Base-by-base conservation (phyloP, 2,329 filamentous ascomycete species). In the Diaporthe ampelina region DNA sequence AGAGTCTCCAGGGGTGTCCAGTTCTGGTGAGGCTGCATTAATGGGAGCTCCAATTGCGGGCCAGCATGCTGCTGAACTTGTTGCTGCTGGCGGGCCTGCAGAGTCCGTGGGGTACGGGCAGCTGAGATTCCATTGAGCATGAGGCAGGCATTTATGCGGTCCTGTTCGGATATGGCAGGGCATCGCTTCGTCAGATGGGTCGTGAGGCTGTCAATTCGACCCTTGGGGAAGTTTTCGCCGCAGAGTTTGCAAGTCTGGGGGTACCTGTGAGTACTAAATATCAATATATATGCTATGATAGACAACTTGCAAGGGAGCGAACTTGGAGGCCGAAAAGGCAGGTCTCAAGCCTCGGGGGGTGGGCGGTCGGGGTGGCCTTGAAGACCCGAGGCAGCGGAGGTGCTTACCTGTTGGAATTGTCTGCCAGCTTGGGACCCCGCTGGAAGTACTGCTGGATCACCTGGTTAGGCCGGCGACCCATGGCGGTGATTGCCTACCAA, bases 381-480 rank as follows among this genome's bases (percentile, higher is more conserved):
- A 56, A 29, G 32, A 24, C 29, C 19, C 40, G 4, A 5, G 43
- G 8, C 29, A 35, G 52, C 81, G 97, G 45, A n/a, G 45, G 94
- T 79, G 94, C 92, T 81, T 97, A 98, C 76, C 95, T 91, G 83
- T 98, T 98, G 86, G 94, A 97, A 77, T 94, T 93, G 85, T 98
- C 95, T 81, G 93, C 91, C 79, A 98, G 89, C 85, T 98, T 98
- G 52, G 91, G 90, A 13, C 95, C 95, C 78, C 95, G 91, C 82
- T 94, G 91, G 83, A 98, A 98, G 87, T 95, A 97, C 84, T 96
- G 92, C 83, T 94, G 89, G 82, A 98, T 95, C 78, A 97, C 88
- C 79, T 92, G 91, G 84, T 97, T 96, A 77, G 94, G 94, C 84
- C 93, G 93, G 81, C 94, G 91, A 82, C 94, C 94, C 94, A 96